Percentiles rank a stretch among this genome's conserved stretches.
These are phyloP conservation scores for Collybia sp. DNA, from an alignment of 768 basidiomycete species.

Conservation along the genomic window DNA sequence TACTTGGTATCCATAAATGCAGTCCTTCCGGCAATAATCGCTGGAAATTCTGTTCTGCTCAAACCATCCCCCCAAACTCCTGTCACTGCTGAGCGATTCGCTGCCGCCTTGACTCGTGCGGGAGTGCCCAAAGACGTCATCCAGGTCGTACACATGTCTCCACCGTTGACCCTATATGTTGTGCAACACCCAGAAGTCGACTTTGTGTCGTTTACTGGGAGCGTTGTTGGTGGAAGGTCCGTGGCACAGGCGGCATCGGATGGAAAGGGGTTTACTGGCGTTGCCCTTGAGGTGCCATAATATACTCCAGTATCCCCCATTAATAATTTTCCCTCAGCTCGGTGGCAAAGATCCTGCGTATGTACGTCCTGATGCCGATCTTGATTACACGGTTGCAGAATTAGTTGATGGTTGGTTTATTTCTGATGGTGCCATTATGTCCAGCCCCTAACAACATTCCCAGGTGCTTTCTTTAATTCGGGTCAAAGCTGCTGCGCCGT, in stretches of 20 bases:
- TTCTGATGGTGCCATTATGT: neutral
- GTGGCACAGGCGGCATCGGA: constrained; percentile 68
- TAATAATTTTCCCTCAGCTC: constrained; percentile 42
- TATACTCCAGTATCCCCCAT: neutral
- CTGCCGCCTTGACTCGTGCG: constrained; percentile 60
- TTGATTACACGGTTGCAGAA: constrained; percentile 78
- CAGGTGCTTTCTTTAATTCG: constrained; percentile 93
- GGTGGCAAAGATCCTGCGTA: constrained; percentile 99
- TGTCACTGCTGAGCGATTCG: constrained; percentile 77
- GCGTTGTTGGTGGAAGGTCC: constrained; percentile 67
- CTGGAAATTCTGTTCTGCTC: constrained; percentile 86
- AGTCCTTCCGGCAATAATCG: constrained; percentile 85
- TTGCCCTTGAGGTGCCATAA: constrained; percentile 68
- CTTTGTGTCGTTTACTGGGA: constrained; percentile 91
- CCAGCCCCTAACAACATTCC: neutral
- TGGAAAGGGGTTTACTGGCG: constrained; percentile 76
- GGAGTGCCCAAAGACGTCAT: constrained; percentile 75
- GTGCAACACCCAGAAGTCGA: constrained; percentile 64
- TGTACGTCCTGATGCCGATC: constrained; percentile 81
- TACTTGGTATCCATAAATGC: constrained; percentile 90
- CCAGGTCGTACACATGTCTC: constrained; percentile 72
- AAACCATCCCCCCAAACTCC: constrained; percentile 99
- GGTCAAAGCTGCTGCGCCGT: constrained; percentile 96
- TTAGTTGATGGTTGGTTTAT: constrained; percentile 76
- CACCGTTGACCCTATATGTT: constrained; percentile 51